phyloP scores from a whole-genome alignment of 257 asterid species.

The Orobanche coerulescens region DNA sequence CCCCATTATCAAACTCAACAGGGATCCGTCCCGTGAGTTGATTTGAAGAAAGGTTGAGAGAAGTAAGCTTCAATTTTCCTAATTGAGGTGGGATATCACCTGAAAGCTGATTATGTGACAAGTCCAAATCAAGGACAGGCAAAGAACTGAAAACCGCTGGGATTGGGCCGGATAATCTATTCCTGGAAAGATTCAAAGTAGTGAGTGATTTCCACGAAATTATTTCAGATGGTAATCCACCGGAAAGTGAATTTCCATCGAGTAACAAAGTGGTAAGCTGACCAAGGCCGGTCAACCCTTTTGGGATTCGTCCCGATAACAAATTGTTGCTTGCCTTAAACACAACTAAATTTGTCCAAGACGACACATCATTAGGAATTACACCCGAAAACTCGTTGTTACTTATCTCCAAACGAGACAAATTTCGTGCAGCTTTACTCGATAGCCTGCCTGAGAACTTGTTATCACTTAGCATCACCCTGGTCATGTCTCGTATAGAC shows the following conservation, averaged over 20 bases:
- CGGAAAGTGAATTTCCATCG: constrained; percentile 60
- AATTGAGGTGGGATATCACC: constrained; percentile 62
- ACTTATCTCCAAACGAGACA: constrained; percentile 40
- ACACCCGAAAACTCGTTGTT: constrained; percentile 62
- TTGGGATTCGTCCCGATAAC: constrained; percentile 50
- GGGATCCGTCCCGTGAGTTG: constrained; percentile 65
- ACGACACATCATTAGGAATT: constrained; percentile 48
- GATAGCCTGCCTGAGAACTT: constrained; percentile 63
- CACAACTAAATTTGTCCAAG: constrained; percentile 38
- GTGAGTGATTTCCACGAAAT: constrained; percentile 58
- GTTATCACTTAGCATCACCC: constrained; percentile 41
- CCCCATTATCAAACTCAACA: constrained; percentile 39
- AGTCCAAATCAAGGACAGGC: constrained; percentile 47
- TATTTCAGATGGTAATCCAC: constrained; percentile 47
- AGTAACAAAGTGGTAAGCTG: constrained; percentile 30
- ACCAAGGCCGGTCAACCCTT: constrained; percentile 52
- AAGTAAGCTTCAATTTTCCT: constrained; percentile 27
- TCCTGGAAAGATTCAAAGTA: constrained; percentile 41
- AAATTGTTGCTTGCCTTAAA: constrained; percentile 59
- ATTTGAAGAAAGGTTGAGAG: constrained; percentile 66
- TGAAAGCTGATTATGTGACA: constrained; percentile 58
- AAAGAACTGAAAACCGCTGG: constrained; percentile 49
- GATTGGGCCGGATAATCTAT: constrained; percentile 62
- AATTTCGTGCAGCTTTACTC: constrained; percentile 22
- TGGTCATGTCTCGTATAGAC: constrained; percentile 26